phyloP scores from a whole-genome alignment of 164 flowering plant species.

The Berberis vulgaris region DNA sequence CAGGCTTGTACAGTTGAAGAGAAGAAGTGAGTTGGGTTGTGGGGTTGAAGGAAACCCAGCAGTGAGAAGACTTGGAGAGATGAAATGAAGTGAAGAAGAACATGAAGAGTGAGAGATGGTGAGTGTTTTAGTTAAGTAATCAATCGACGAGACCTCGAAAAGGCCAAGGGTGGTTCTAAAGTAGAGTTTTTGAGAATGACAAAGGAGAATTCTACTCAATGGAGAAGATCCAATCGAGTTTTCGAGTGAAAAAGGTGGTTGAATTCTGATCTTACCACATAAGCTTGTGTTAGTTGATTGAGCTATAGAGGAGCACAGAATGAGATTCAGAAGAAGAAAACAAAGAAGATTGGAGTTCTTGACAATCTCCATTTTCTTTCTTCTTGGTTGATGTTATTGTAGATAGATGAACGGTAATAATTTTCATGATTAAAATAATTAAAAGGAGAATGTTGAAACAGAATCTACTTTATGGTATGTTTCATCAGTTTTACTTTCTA shows the following conservation, averaged over 20 bases:
- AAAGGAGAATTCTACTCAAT: constrained; percentile 25
- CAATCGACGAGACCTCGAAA: constrained; percentile 39
- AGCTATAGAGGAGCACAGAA: constrained; percentile 9
- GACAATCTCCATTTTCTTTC: constrained; percentile 16
- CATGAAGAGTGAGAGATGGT: constrained; percentile 34
- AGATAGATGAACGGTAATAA: no score
- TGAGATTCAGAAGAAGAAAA: constrained; percentile 11
- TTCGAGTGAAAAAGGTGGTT: constrained; percentile 20
- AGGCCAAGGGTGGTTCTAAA: constrained; percentile 50
- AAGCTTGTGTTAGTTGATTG: constrained; percentile 13
- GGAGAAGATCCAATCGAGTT: constrained; percentile 13
- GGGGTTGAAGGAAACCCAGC: constrained; percentile 40
- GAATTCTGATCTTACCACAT: constrained; percentile 34
- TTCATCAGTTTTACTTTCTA: no score
- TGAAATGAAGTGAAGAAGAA: constrained; percentile 26
- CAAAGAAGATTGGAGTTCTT: constrained; percentile 16
- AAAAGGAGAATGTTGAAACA: no score
- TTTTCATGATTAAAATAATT: no score
- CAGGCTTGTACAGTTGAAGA: constrained; percentile 38
- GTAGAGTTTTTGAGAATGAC: constrained; percentile 46
- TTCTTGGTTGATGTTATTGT: not conserved
- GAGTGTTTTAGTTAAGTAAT: constrained; percentile 28
- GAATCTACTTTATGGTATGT: no score
- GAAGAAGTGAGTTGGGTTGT: constrained; percentile 40
- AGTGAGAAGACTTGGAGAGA: constrained; percentile 38